These are phyloP conservation scores for Limonium bicolor DNA, from an alignment of 148 eudicot genomes.

Conservation along the genomic window DNA sequence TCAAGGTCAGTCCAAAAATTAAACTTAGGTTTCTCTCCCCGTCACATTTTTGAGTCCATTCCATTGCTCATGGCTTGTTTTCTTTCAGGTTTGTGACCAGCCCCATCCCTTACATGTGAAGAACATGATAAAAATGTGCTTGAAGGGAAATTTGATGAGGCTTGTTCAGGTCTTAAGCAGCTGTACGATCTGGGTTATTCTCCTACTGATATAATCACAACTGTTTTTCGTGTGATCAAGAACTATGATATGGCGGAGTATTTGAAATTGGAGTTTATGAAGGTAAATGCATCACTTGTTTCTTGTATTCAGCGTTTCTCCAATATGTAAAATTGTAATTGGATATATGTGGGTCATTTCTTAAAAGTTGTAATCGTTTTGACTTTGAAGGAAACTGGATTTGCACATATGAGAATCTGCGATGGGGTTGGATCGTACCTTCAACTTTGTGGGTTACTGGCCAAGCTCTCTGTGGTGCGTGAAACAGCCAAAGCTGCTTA, in stretches of 20 bases:
- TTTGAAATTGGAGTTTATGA: constrained; percentile 93
- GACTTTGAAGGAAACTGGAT: constrained; percentile 78
- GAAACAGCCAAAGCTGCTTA: constrained; percentile 78
- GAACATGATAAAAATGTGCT: constrained; percentile 75
- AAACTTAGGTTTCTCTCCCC: too few species aligned
- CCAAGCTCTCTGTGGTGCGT: constrained; percentile 65
- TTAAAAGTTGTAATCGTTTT: too few species aligned
- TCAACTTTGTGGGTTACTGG: constrained; percentile 81
- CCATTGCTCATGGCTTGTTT: not conserved
- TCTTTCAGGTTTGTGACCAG: constrained; percentile 88
- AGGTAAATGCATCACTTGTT: too few species aligned
- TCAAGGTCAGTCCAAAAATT: constrained; percentile 52
- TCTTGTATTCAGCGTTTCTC: too few species aligned
- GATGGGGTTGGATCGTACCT: constrained; percentile 98
- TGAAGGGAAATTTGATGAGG: constrained; percentile 82
- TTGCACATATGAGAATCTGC: constrained; percentile 96
- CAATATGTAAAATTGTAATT: too few species aligned
- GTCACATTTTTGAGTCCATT: too few species aligned
- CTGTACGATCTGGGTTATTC: constrained; percentile 95
- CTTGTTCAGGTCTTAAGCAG: constrained; percentile 77
- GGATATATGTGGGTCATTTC: too few species aligned
- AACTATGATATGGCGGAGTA: constrained; percentile 97
- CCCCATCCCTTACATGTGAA: constrained; percentile 98
- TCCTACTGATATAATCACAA: constrained; percentile 97
- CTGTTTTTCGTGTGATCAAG: constrained; percentile 85